A percentile compares a stretch with the other conserved stretches of the same genome.
These are phyloP conservation scores for Fusarium clavum DNA, from an alignment of 2,329 filamentous ascomycete species.

Conservation along the genomic window DNA sequence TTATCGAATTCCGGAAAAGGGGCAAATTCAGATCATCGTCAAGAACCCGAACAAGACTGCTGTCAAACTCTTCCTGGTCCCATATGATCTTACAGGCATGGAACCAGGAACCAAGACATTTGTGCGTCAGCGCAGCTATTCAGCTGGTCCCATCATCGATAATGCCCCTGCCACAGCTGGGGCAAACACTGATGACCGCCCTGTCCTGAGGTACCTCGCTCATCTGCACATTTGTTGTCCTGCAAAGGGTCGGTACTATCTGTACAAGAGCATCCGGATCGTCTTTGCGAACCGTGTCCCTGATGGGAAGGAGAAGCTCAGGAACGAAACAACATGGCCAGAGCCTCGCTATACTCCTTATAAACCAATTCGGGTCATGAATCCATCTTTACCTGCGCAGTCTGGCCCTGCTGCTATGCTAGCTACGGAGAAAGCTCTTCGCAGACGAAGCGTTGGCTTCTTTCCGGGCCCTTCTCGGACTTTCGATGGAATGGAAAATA, in stretches of 20 bases:
- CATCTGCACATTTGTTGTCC: conserved; percentile 95
- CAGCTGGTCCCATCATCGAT: conserved; percentile 85
- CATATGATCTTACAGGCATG: conserved; percentile 94
- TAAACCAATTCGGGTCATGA: conserved; percentile 72
- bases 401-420: conserved; percentile 61
- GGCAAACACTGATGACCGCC: conserved; percentile 61
- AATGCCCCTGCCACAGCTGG: conserved; percentile 57
- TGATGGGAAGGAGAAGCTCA: conserved; percentile 91
- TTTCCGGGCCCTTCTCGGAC: conserved; percentile 51
- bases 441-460: conserved; percentile 68
- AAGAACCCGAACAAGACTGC: conserved; percentile 99
- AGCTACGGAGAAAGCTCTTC: conserved; percentile 69
- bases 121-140: conserved; percentile 93
- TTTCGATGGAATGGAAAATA: conserved; percentile 53
- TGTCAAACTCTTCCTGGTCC: conserved; percentile 93
- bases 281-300: conserved; percentile 97
- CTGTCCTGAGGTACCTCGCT: conserved; percentile 87
- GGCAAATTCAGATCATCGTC: conserved; percentile 95
- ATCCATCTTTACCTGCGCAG: conserved; percentile 52
- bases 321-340: conserved; percentile 89
- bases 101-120: conserved; percentile 95
- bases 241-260: conserved; percentile 82
- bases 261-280: conserved; percentile 92
- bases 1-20: conserved; percentile 93
- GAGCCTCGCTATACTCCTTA: conserved; percentile 89